Evolutionary conservation across 2,329 filamentous ascomycete genomes (phyloP).

Genomic region (Claviceps citrina): DNA sequence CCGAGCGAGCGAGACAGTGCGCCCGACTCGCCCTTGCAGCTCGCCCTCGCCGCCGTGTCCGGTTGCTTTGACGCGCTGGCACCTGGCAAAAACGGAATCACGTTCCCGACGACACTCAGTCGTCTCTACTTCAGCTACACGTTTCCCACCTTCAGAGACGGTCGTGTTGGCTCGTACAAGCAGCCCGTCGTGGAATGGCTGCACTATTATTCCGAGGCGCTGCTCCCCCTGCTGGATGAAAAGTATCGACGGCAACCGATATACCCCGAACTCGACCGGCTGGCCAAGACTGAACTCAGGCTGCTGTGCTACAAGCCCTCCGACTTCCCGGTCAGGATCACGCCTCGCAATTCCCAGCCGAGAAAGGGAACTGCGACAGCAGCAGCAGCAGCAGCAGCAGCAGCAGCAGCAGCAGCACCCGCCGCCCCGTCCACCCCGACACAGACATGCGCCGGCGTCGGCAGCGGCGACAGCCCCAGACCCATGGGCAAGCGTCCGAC

Average conservation of each 20-base stretch:
- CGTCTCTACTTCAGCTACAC: constrained; percentile 19
- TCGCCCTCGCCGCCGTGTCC: constrained; percentile 15
- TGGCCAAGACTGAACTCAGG: constrained; percentile 13
- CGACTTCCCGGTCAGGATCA: constrained; percentile 15
- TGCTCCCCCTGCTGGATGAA: constrained; percentile 21
- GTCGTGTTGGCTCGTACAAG: constrained; percentile 20
- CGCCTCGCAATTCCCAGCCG: constrained; percentile 11
- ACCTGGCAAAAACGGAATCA: constrained; percentile 12
- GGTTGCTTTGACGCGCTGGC: constrained; percentile 7
- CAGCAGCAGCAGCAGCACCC: too few relatives aligned
- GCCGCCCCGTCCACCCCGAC: constrained; percentile 1
- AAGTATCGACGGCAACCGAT: constrained; percentile 20
- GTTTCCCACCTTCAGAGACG: constrained; percentile 15
- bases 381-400: constrained; percentile 12
- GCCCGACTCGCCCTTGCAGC: constrained; percentile 12
- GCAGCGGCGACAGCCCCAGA: constrained; percentile 12
- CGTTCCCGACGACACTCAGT: constrained; percentile 11
- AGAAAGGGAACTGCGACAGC: constrained; percentile 4
- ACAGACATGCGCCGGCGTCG: constrained; percentile 8
- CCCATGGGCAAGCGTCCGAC: constrained; percentile 16
- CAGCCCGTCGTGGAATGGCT: constrained; percentile 27
- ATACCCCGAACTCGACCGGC: constrained; percentile 19
- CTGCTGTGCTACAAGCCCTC: constrained; percentile 15
- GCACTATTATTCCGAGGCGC: constrained; percentile 27
- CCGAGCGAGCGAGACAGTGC: not conserved